Evolutionary conservation across 75 land plant genomes (phyloP).

Genomic region (Ceratopteris richardii): DNA sequence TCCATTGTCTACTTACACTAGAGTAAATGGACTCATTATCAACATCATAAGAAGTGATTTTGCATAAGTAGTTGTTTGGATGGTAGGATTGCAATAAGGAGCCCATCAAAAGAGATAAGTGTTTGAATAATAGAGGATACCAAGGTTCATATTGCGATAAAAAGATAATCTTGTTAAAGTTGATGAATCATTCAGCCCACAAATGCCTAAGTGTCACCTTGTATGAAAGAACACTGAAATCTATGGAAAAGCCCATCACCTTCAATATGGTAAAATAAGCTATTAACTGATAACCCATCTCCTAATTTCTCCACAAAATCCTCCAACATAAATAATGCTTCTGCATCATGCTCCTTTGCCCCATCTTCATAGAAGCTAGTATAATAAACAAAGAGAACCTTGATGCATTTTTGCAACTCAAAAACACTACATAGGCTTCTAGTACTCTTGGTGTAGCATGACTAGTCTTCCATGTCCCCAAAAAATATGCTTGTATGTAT

Average conservation of each 20-base stretch:
- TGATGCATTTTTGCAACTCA: neutral
- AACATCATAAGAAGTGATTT: too few species aligned
- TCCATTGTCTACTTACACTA: too few species aligned
- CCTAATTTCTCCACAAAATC: neutral
- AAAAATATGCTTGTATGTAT: neutral
- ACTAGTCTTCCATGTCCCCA: neutral
- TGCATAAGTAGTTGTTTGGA: too few species aligned
- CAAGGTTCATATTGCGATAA: too few species aligned
- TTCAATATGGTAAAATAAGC: neutral
- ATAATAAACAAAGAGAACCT: neutral
- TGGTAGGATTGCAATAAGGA: too few species aligned
- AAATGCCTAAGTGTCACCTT: too few species aligned
- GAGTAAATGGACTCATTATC: too few species aligned
- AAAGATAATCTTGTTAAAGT: too few species aligned
- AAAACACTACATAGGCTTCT: neutral
- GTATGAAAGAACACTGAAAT: neutral
- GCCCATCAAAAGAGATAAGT: too few species aligned
- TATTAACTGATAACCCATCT: neutral
- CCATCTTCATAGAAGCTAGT: neutral
- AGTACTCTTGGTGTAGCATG: neutral
- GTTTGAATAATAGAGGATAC: too few species aligned
- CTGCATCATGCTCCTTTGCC: constrained; percentile 1
- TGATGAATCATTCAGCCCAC: too few species aligned
- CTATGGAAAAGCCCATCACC: neutral
- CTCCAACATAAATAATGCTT: neutral